A percentile compares a stretch with the other conserved stretches of the same genome.
phyloP scores from a whole-genome alignment of 129 eudicot genomes.

The Centrapalus pauciflorus region DNA sequence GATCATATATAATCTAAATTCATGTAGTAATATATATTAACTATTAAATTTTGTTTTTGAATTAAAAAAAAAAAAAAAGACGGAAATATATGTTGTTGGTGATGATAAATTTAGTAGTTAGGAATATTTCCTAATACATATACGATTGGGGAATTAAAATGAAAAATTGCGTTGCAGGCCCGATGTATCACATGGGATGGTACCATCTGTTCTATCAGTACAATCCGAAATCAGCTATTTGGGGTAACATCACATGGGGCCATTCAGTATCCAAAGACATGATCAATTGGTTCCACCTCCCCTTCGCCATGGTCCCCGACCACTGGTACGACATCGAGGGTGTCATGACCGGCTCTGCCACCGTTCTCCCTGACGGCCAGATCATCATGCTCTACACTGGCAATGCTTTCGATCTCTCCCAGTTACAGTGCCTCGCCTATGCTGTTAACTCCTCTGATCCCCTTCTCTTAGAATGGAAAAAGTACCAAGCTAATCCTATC shows the following conservation, averaged over 20 bases:
- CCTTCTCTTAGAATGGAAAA: conserved; percentile 74
- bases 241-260: conserved; percentile 99
- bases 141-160: not conserved
- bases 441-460: conserved; percentile 88
- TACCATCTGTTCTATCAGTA: conserved; percentile 91
- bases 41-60: no score
- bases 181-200: conserved; percentile 88
- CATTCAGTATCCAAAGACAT: conserved; percentile 82
- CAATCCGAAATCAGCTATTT: conserved; percentile 86
- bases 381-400: conserved; percentile 88
- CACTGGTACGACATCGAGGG: conserved; percentile 83
- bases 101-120: conserved; percentile 4
- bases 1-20: no score
- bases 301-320: conserved; percentile 89
- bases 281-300: conserved; percentile 74
- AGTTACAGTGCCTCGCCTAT: conserved; percentile 74
- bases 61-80: not conserved
- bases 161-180: conserved; percentile 45
- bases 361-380: conserved; percentile 68
- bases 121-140: conserved; percentile 13
- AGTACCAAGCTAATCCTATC: conserved; percentile 67
- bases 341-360: conserved; percentile 93
- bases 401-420: conserved; percentile 51
- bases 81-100: conserved; percentile 19
- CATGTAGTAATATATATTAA: no score